Base-by-base conservation (phyloP, 768 basidiomycete species). In the Russula brevipes region DNA sequence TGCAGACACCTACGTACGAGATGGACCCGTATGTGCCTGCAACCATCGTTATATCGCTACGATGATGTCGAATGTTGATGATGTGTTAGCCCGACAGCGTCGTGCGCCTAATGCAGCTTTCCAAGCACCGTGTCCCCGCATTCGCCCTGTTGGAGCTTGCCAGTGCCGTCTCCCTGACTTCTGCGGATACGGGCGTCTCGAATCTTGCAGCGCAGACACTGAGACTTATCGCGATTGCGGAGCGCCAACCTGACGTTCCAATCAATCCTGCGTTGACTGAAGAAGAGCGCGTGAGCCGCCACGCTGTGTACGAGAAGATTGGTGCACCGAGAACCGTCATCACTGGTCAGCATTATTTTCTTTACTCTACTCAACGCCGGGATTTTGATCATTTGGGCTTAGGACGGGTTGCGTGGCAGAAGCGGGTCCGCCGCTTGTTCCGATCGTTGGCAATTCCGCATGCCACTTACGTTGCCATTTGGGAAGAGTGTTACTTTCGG, bases 351-450 rank as follows among this genome's bases (percentile, higher is more conserved):
- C 50, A 11, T 19, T 36, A n/a, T 41, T n/a, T 16, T 47, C 52
- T 35, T 17, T 47, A 33, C 52, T 58, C 10, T 39, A 8, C 5
- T 41, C 14, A 11, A 30, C 44, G 31, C 41, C 7, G 14, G n/a
- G 16, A 8, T 58, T 7, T 31, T 9, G n/a, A 54, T 11, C 36
- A n/a, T 17, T 35, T 35, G 30, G 14, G 8, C 19, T 46, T 64
- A 87, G 91, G 91, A 39, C 88, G 92, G 33, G 78, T 88, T 47
- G 86, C 82, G 4, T 84, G 89, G 71, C 91, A 94, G 75, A 92
- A 88, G 72, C 83, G 91, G 3, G 81, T 91, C 35, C 80, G 92
- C 16, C 88, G 85, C 72, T 75, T 90, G 31, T 72, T 92, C 55
- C 82, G 88, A 6, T 71, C 83, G 57, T 78, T 91, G 51, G 80